Base-by-base conservation (phyloP, 192 early-diverging fungal species). In the Backusella luteola region DNA sequence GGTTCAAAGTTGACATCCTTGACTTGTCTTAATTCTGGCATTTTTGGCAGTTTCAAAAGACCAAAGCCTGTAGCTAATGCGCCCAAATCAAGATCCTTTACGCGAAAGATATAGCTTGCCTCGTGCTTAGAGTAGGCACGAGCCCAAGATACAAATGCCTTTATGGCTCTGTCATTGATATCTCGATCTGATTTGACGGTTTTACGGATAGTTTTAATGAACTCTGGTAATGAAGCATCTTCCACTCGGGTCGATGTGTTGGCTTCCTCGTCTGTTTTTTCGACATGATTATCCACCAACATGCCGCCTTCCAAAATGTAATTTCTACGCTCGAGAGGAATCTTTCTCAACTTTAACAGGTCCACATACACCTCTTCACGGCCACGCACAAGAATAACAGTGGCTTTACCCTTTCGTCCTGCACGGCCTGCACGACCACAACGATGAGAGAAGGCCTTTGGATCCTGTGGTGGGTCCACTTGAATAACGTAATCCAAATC, bases 401-500 rank as follows among this genome's bases (percentile, higher is more conserved):
- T 87, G 8, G 97, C 97, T 53, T 89, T 90, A 11, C 98, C 98
- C 29, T 87, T 84, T 14, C 93, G 87, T 2, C 98, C 98, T 23
- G 93, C 91, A 32, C 98, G 84, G 12, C 94, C 98, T 0, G 97
- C 96, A 69, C 98, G 90, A 9, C 98, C 98, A 79, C 96, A 97
- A 4, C 98, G 87, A 85, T 99, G 98, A 1, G 96, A 87, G 83
- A 99, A 99, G 8, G 91, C 90, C 84, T 97, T 97, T 6, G 97
- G 97, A 73, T 99, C 97, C 70, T 96, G 95, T 2, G 97, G 97
- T 12, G 98, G 93, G 77, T 99, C 98, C 46, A 93, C 91, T 81
- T 99, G 98, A 38, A 98, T 87, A 1, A 99, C 96, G 76, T 88
- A 93, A 72, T 98, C 98, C 0, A 99, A 94, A 83, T 97, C 95